Conservation (phyloP, 2,329 filamentous ascomycete species). For the Botrytis pseudocinerea region DNA sequence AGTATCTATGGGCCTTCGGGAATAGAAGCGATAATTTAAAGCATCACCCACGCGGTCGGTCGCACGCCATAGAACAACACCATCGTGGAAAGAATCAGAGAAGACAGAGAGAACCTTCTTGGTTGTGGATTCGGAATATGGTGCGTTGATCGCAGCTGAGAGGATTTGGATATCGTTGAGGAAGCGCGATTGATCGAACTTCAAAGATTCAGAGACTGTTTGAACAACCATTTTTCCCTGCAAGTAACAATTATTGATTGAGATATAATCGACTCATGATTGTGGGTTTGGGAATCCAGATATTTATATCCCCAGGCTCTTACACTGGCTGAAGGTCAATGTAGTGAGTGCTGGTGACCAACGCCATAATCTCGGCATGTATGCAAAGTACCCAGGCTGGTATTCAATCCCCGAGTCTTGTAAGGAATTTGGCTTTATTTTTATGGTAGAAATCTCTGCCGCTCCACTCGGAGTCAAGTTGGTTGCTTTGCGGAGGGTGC, state of each 20-base stretch:
- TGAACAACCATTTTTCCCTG: neutral
- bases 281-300: neutral
- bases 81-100: neutral
- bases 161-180: neutral
- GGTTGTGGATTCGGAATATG: constrained; percentile 3
- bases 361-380: neutral
- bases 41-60: constrained; percentile 14
- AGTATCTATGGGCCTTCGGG: constrained; percentile 16
- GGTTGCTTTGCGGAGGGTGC: neutral
- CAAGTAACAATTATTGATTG: neutral
- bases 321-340: neutral
- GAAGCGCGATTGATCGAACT: constrained; percentile 1
- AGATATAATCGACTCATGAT: no score
- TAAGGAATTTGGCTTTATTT: no score
- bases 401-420: neutral
- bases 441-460: neutral
- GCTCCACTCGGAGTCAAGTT: neutral
- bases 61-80: constrained; percentile 14
- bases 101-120: neutral
- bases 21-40: constrained; percentile 22
- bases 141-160: constrained; percentile 7
- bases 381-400: neutral
- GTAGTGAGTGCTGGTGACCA: no score
- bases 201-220: neutral
- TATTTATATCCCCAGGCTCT: neutral